Evolutionary conservation across 371 early-diverging fungal genomes (phyloP).

Genomic region (Apophysomyces elegans): DNA sequence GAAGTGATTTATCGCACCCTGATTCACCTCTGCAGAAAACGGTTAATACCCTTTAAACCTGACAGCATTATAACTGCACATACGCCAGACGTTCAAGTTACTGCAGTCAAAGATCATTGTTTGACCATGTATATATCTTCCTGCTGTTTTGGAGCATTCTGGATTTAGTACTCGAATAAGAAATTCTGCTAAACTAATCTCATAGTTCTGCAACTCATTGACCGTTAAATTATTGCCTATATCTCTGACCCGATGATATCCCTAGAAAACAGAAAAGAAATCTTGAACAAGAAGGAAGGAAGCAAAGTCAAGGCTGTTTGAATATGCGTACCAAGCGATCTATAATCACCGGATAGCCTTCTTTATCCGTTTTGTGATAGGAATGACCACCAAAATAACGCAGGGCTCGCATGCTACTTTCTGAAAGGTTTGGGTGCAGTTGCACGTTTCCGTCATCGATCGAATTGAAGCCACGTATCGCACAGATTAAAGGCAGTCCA

Average conservation of each 20-base stretch:
- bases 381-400: constrained; percentile 76
- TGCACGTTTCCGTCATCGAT: constrained; percentile 70
- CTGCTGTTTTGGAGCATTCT: constrained; percentile 67
- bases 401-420: constrained; percentile 59
- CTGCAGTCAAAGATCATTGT: constrained; percentile 82
- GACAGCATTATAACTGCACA: constrained; percentile 13
- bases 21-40: constrained; percentile 59
- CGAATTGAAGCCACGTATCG: constrained; percentile 68
- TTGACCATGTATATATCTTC: constrained; percentile 71
- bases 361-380: constrained; percentile 82
- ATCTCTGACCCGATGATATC: constrained; percentile 72
- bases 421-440: constrained; percentile 63
- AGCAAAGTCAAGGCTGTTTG: not conserved
- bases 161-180: constrained; percentile 69
- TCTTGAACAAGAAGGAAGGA: no score
- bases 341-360: constrained; percentile 77
- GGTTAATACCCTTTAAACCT: no score
- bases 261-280: constrained; percentile 29
- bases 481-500: constrained; percentile 64
- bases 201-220: constrained; percentile 67
- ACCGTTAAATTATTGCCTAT: constrained; percentile 64
- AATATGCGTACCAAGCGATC: constrained; percentile 68
- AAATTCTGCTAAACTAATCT: constrained; percentile 77
- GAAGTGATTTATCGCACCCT: constrained; percentile 73
- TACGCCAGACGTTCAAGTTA: constrained; percentile 72